Evolutionary conservation across 2,329 filamentous ascomycete genomes (phyloP), one percentile per base, ranked within the genome.

Genomic region (Cryphonectria radicalis): DNA sequence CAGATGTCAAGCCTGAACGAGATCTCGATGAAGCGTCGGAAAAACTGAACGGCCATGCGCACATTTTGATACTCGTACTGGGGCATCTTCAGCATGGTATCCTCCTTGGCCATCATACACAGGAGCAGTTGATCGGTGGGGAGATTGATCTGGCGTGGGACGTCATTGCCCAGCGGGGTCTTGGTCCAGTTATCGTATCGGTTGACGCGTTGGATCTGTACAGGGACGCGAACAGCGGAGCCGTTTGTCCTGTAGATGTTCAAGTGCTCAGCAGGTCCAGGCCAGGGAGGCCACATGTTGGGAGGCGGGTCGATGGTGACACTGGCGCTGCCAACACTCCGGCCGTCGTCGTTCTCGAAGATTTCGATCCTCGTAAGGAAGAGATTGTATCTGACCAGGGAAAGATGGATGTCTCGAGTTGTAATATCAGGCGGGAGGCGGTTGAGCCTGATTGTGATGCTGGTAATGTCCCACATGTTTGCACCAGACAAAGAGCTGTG

Each of bases 281-380:
- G 46, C 71, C 71, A 72, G 13, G 71, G 69, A 13, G 71, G 71
- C 71, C 69, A 73, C 28, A 50, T 57, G 22, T 28, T 63, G 0
- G 89, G 89, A 0, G 88, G 86, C 0, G 90, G 89, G 77, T 84
- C 86, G 73, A 92, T 92, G 1, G 81, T 82, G 46, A 93, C 79
- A 25, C 81, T 84, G 1, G 83, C 89, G 35, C 59, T 78, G 0
- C 81, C 80, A 43, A 79, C 79, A 68, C 80, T 77, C 37, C 80
- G 71, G n/a, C 86, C 80, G 42, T 80, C 73, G 7, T 74, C 72
- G 65, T 81, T 76, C 63, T 87, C 84, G 65, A 82, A 85, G 1
- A 92, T 81, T 19, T 91, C 88, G 50, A 93, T 87, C 50, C 80
- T 85, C 3, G 79, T 79, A 17, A 93, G 83, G 7, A 80, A 80